Evolutionary conservation across 495 filamentous ascomycete species (phyloP).

Genomic region (Penicillium daleae): DNA sequence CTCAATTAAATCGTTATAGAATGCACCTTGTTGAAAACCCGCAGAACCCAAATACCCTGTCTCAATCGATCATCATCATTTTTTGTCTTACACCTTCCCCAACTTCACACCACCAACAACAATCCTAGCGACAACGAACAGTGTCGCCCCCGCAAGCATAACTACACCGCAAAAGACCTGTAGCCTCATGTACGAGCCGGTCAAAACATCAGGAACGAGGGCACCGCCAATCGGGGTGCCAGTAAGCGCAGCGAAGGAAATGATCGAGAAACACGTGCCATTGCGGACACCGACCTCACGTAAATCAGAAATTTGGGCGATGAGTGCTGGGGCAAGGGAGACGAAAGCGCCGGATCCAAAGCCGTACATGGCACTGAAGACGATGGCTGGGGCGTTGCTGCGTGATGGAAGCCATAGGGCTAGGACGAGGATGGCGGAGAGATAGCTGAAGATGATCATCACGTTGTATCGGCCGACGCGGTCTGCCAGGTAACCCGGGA

Average conservation of each 20-base stretch:
- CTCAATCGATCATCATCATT: not conserved
- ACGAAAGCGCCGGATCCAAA: slow-evolving; percentile 76
- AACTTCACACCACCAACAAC: slow-evolving; percentile 39
- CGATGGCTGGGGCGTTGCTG: slow-evolving; percentile 63
- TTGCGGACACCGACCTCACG: slow-evolving; percentile 73
- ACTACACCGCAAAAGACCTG: slow-evolving; percentile 70
- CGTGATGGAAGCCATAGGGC: slow-evolving; percentile 69
- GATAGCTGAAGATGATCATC: slow-evolving; percentile 63
- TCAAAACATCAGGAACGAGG: slow-evolving; percentile 54
- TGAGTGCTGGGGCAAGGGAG: slow-evolving; percentile 58
- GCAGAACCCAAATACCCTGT: not conserved
- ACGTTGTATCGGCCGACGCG: slow-evolving; percentile 74
- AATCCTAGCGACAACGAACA: slow-evolving; percentile 51
- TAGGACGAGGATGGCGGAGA: slow-evolving; percentile 66
- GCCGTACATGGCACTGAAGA: slow-evolving; percentile 70
- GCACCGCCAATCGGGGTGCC: slow-evolving; percentile 77
- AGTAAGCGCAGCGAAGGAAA: slow-evolving; percentile 66
- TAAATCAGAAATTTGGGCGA: slow-evolving; percentile 74
- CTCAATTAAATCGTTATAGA: not conserved
- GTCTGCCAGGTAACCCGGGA: slow-evolving; percentile 74
- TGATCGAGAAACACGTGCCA: slow-evolving; percentile 67
- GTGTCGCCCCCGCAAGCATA: slow-evolving; percentile 53
- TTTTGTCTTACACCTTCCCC: slow-evolving; percentile 35
- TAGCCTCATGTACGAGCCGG: slow-evolving; percentile 60
- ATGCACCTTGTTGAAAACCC: not conserved